Base-by-base conservation (phyloP, 129 eudicot genomes). In the Saussurea involucrata region DNA sequence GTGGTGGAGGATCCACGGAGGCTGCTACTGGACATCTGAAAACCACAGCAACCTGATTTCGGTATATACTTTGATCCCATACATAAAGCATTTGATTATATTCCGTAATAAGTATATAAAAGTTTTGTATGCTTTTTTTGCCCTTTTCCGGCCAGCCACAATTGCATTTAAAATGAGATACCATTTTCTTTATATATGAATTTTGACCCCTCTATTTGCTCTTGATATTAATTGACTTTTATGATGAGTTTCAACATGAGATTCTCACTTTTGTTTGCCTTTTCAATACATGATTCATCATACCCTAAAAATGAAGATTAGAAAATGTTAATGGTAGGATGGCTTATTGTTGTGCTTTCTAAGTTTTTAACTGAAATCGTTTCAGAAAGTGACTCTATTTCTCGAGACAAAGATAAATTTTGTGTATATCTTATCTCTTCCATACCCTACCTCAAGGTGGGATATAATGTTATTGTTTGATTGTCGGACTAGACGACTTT, bases 1-100 rank as follows among this genome's bases (percentile, higher is more conserved):
- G 93, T 94, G 29, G 97, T 94, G 8, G 97, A 94, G 76, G 98
- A 94, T 79, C 93, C 96, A 18, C 83, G 96, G 80, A 85, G 96
- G 82, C 67, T 90, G 82, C 90, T 90, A 20, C 87, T 91, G 12
- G 97, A 94, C 80, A 73, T 93, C 77, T 93, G 82, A 76, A 72
- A 60, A 24, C 49, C 31, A 17, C 2, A 60, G 21, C 28, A 17
- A 29, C 63, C 63, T 65, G 63, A 67, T 71, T 73, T 37, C 36
- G 58, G 49, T 40, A 40, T 40, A 40, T 40, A 40, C 15, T 40
- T 40, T 40, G 15, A 40, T 40, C 49, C 49, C 49, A 40, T 40
- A 40, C 12, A 10, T 40, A 40, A 37, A 37, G 44, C 44, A 37
- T 37, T 37, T 37, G 12, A 40, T 40, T 40, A 36, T 36, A 40